Evolutionary conservation across 148 eudicot species (phyloP).

Genomic region (Rhododendron ferrugineum): DNA sequence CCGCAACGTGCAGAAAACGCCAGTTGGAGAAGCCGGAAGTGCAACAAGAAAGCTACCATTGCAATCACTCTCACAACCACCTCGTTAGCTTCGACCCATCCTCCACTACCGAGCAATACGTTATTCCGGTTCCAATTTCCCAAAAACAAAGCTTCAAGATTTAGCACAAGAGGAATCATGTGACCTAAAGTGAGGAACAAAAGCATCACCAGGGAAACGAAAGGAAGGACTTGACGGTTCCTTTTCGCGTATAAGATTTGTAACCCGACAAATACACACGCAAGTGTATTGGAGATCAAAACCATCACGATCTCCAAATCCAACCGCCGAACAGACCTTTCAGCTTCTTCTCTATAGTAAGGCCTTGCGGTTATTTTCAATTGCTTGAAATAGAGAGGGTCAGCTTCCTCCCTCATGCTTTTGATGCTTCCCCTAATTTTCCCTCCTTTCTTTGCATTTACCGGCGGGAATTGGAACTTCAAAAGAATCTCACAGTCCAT

Average conservation of each 20-base stretch:
- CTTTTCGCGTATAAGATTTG: constrained; percentile 9
- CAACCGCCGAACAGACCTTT: constrained; percentile 3
- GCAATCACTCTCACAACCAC: constrained; percentile 6
- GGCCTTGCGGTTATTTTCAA: background rate
- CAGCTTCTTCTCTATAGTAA: background rate
- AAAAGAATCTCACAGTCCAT: constrained; percentile 22
- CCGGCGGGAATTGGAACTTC: background rate
- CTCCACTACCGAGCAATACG: background rate
- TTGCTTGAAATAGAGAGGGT: constrained; percentile 13
- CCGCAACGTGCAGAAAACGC: background rate
- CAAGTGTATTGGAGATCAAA: constrained; percentile 15
- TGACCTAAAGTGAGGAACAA: constrained; percentile 20
- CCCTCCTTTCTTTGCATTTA: background rate
- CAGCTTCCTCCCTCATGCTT: constrained; percentile 6
- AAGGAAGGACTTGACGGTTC: constrained; percentile 2
- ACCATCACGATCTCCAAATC: constrained; percentile 20
- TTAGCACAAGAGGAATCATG: constrained; percentile 17
- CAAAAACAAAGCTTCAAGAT: constrained; percentile 11
- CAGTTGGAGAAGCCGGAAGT: constrained; percentile 19
- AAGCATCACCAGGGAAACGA: constrained; percentile 17
- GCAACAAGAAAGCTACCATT: constrained; percentile 21
- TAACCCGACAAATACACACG: constrained; percentile 3
- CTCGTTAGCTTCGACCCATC: constrained; percentile 14
- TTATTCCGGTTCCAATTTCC: background rate
- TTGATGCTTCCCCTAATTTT: constrained; percentile 11